Conservation (phyloP, 192 early-diverging fungal genomes). For the Haplosporangium gracile region DNA sequence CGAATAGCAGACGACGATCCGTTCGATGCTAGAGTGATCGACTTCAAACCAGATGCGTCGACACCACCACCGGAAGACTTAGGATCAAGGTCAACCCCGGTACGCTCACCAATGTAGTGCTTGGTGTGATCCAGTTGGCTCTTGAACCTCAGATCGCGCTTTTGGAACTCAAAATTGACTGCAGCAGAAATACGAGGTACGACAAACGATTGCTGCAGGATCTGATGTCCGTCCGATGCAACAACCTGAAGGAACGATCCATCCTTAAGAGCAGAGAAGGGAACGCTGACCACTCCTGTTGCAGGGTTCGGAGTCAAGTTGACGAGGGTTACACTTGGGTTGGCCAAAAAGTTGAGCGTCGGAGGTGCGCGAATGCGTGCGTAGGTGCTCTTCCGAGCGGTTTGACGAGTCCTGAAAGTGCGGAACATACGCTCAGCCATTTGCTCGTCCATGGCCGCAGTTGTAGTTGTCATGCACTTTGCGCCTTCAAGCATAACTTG, state of each 20-base stretch:
- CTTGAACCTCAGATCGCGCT: constrained; percentile 46
- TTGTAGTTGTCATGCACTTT: not conserved
- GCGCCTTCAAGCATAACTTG: not conserved
- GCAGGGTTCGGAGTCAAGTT: constrained; percentile 25
- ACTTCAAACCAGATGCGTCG: not conserved
- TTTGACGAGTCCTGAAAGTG: not conserved
- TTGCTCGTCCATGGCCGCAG: not conserved
- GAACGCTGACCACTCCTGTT: constrained; percentile 30
- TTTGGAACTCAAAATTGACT: constrained; percentile 19
- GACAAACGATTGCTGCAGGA: constrained; percentile 24
- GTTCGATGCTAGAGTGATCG: constrained; percentile 35
- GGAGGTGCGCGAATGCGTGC: not conserved
- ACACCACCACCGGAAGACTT: not conserved
- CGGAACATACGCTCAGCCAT: not conserved
- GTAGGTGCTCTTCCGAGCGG: not conserved
- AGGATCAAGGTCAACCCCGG: constrained; percentile 37
- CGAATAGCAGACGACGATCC: constrained; percentile 30
- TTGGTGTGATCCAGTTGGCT: constrained; percentile 30
- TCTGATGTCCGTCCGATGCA: constrained; percentile 32
- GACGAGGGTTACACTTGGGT: constrained; percentile 29
- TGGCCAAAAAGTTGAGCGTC: constrained; percentile 35
- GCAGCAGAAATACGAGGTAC: constrained; percentile 5
- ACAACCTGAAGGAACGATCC: constrained; percentile 38
- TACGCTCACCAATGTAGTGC: constrained; percentile 51
- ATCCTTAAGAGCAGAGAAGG: constrained; percentile 26